phyloP scores from a whole-genome alignment of 805 yeast species.

The Candida methanosorbosa region DNA sequence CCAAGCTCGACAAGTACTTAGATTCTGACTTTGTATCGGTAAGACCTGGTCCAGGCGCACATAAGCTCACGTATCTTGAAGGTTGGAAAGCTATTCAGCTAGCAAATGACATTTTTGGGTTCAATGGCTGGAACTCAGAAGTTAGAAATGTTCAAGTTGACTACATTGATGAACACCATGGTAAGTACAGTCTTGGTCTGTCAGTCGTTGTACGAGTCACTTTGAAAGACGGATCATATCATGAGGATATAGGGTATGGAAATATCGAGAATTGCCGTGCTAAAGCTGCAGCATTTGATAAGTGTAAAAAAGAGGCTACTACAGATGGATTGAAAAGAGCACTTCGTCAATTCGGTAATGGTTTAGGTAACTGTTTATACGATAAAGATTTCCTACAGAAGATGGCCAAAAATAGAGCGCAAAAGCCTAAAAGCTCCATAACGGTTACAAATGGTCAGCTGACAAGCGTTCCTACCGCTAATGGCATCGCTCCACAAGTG shows the following conservation, averaged over 20 bases:
- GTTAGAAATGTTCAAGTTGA: slow-evolving; percentile 58
- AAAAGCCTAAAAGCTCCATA: too few relatives aligned
- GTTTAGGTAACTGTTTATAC: slow-evolving; percentile 77
- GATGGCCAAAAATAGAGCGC: slow-evolving; percentile 21
- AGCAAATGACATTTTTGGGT: slow-evolving; percentile 78
- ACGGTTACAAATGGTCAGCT: too few relatives aligned
- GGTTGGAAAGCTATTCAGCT: slow-evolving; percentile 79
- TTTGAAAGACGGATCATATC: slow-evolving; percentile 73
- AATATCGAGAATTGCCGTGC: slow-evolving; percentile 60
- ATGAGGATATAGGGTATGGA: slow-evolving; percentile 74
- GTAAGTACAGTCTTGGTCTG: slow-evolving; percentile 54
- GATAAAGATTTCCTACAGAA: slow-evolving; percentile 56
- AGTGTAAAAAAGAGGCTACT: slow-evolving; percentile 79
- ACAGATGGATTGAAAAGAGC: slow-evolving; percentile 78
- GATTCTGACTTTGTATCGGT: slow-evolving; percentile 77
- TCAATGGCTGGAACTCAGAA: slow-evolving; percentile 77
- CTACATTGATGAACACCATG: slow-evolving; percentile 56
- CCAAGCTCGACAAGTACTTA: slow-evolving; percentile 30
- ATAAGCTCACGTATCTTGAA: slow-evolving; percentile 62
- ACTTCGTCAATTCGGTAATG: slow-evolving; percentile 70
- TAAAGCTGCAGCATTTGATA: slow-evolving; percentile 67
- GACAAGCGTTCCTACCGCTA: too few relatives aligned
- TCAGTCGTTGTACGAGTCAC: slow-evolving; percentile 66
- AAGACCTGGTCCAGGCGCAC: slow-evolving; percentile 69
- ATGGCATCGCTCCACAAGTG: too few relatives aligned